Base-by-base conservation (phyloP, 2,329 filamentous ascomycete species). In the Stenocarpella maydis region DNA sequence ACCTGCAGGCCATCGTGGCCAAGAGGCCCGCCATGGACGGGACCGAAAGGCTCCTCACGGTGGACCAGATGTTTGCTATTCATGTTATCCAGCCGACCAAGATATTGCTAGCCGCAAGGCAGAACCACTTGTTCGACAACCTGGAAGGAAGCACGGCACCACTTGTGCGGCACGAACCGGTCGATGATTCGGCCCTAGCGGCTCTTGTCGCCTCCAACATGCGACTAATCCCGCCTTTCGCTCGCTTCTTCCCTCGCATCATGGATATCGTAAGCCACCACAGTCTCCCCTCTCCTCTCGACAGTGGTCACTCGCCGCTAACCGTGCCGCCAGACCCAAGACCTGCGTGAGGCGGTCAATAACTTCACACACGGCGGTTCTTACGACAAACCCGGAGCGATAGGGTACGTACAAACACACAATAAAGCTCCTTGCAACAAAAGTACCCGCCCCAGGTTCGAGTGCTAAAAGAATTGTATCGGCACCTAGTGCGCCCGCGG, bases 91-190 rank as follows among this genome's bases (percentile, higher is more conserved):
- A 73, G 12, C 67, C 69, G 21, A 72, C 72, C 12, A 72, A 74
- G 55, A 76, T 82, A 15, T 73, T 82, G 21, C 71, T 82, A 39
- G 74, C 78, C 19, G 79, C 80, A 26, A 71, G 78, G 34, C 76
- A 81, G 54, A 76, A 82, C 63, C 72, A 74, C 19, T 73, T 82
- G 5, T 82, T 79, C 67, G 74, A 74, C 52, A 74, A 81, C 47
- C 69, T 82, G 15, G 75, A 74, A 2, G 75, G 78, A 3, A 81
- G 79, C 19, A 81, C 80, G 1, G 80, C 78, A 9, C 80, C 81
- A 6, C 73, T 80, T 2, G 80, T 78, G 76, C 74, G 77, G 37
- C 74, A 76, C 26, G 76, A 77, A 8, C 71, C 75, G 1, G 76
- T 78, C 3, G 76, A 78, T 64, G 79, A 80, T 31, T 68, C 72